Conservation (phyloP, 2,329 filamentous ascomycete species). For the Monosporascus cannonballus region DNA sequence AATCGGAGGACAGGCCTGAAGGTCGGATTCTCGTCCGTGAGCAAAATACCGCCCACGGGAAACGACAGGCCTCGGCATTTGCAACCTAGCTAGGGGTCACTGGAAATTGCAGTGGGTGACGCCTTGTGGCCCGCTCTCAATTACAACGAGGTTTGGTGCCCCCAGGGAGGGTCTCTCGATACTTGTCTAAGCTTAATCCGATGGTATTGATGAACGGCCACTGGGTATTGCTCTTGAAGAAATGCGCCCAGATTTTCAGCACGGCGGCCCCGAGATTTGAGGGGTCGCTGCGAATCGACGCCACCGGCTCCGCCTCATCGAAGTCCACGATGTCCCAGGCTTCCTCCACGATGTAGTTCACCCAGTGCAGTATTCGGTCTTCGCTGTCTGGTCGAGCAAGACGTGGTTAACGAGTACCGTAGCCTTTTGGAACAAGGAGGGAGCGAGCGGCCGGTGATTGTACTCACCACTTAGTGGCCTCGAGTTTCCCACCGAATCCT, state of each 20-base stretch:
- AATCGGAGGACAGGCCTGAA: too few relatives aligned
- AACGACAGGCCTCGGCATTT: too few relatives aligned
- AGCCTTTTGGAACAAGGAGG: neutral
- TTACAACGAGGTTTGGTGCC: neutral
- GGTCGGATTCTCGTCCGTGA: too few relatives aligned
- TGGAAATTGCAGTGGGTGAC: too few relatives aligned
- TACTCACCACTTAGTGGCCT: constrained; percentile 23
- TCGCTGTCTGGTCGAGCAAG: constrained; percentile 27
- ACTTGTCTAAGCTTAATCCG: constrained; percentile 32
- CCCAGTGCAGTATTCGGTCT: constrained; percentile 40
- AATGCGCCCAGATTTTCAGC: constrained; percentile 38
- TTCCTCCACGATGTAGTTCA: constrained; percentile 39
- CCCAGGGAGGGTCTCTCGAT: constrained; percentile 20
- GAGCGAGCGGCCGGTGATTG: neutral
- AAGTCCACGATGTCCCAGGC: constrained; percentile 33
- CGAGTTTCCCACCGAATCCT: constrained; percentile 7
- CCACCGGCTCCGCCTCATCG: constrained; percentile 28
- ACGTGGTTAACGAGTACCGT: neutral
- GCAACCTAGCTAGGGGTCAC: too few relatives aligned
- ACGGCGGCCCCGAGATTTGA: constrained; percentile 32
- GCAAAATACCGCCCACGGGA: too few relatives aligned
- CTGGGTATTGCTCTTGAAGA: constrained; percentile 41
- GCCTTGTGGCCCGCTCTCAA: too few relatives aligned
- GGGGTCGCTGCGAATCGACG: constrained; percentile 19
- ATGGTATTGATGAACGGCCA: constrained; percentile 43